These are phyloP conservation scores for Arabis alpina DNA, from an alignment of 345 rosid species.

Conservation along the genomic window DNA sequence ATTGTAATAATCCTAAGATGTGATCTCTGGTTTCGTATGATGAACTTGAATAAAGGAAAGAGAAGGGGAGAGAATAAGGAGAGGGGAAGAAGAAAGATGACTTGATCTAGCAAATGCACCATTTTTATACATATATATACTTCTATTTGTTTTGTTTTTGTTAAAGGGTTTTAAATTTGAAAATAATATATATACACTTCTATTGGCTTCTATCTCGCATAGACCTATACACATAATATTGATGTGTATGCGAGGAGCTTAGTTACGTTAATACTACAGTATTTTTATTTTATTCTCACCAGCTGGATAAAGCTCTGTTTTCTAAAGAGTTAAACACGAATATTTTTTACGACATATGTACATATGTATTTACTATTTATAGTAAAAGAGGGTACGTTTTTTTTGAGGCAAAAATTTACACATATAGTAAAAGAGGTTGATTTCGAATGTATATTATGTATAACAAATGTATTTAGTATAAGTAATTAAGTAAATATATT, in stretches of 20 bases:
- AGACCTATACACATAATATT: not conserved
- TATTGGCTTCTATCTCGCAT: not conserved
- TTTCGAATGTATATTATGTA: no score
- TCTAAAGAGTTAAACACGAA: not conserved
- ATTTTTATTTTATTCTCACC: not conserved
- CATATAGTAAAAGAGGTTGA: no score
- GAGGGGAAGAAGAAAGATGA: constrained; percentile 23
- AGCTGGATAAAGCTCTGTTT: not conserved
- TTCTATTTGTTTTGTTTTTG: no score
- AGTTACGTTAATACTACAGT: not conserved
- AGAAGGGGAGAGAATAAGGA: constrained; percentile 7
- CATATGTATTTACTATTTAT: not conserved
- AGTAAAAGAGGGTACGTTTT: not conserved
- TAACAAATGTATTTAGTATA: no score
- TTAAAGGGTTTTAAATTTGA: no score
- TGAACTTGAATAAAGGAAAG: constrained; percentile 1
- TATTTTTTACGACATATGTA: not conserved
- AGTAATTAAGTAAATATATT: no score
- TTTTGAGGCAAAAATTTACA: no score
- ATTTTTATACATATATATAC: constrained; percentile 8
- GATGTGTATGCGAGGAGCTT: constrained; percentile 1
- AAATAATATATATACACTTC: not conserved
- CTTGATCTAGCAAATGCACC: constrained; percentile 24
- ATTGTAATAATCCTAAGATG: not conserved
- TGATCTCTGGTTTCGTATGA: constrained; percentile 3